Evolutionary conservation across 352 stramenopile genomes (phyloP).

Genomic region (Globisporangium viniferum): DNA sequence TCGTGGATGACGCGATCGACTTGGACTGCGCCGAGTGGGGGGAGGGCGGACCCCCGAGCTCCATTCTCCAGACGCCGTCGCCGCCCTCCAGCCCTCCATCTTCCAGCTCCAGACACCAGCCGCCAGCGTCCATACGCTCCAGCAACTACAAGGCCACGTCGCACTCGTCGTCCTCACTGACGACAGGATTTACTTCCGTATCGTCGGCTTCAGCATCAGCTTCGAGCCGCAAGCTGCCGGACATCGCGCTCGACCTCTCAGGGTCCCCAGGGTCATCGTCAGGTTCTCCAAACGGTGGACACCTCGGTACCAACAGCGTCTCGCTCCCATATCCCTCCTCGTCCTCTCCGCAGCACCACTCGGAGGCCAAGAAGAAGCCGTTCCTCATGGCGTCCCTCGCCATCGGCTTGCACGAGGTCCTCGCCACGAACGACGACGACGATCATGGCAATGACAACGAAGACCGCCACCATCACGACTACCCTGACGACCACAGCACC

Average conservation of each 20-base stretch:
- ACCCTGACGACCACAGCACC: neutral
- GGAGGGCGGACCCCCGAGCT: neutral
- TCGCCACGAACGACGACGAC: neutral
- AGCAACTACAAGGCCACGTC: neutral
- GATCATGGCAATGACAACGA: neutral
- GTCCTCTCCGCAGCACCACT: neutral
- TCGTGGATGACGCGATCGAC: constrained; percentile 5
- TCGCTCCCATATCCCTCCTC: constrained; percentile 6
- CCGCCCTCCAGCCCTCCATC: neutral
- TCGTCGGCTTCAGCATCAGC: neutral
- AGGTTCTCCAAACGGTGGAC: constrained; percentile 1
- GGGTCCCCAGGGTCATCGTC: neutral
- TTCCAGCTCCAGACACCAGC: neutral
- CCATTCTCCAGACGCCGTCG: neutral
- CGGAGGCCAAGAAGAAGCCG: constrained; percentile 11
- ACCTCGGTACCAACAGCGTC: neutral
- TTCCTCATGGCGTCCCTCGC: constrained; percentile 16
- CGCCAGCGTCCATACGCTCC: neutral
- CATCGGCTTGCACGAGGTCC: constrained; percentile 12
- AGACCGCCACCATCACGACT: neutral
- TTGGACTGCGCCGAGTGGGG: constrained; percentile 7
- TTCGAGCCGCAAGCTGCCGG: constrained; percentile 7
- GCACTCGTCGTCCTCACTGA: neutral
- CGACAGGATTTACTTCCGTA: neutral
- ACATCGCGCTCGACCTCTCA: constrained; percentile 16